phyloP scores from a whole-genome alignment of 768 basidiomycete genomes.

The Sporobolomyces roseus region DNA sequence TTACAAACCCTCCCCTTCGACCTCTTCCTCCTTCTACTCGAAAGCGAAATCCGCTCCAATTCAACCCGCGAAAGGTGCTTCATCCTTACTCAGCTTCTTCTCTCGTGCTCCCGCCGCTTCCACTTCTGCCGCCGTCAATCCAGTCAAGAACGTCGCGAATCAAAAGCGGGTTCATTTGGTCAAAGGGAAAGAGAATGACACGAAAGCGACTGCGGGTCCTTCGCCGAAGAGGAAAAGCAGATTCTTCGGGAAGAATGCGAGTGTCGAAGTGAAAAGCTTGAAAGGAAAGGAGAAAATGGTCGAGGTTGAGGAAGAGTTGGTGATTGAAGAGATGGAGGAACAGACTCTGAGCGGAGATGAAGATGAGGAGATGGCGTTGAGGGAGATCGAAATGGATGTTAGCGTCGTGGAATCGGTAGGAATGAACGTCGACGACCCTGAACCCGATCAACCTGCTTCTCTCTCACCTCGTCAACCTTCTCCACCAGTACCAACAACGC shows the following conservation, averaged over 20 bases:
- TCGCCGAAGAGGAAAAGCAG: constrained; percentile 24
- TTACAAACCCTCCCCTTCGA: neutral
- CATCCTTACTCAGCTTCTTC: constrained; percentile 33
- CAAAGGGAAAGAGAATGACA: constrained; percentile 19
- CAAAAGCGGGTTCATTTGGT: constrained; percentile 1
- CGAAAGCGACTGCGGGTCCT: neutral
- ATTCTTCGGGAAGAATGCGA: constrained; percentile 23
- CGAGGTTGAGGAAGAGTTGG: neutral
- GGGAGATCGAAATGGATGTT: constrained; percentile 19
- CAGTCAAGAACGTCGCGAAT: constrained; percentile 4
- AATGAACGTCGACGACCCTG: no score
- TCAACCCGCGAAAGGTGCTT: constrained; percentile 23
- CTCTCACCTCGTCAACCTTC: no score
- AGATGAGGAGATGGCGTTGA: constrained; percentile 19
- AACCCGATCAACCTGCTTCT: no score
- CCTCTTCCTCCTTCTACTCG: neutral
- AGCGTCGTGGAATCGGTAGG: neutral
- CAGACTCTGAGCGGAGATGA: constrained; percentile 5
- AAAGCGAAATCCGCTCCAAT: neutral
- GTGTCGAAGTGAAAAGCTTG: neutral
- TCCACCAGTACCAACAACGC: no score
- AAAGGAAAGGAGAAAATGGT: neutral
- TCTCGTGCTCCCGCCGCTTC: neutral
- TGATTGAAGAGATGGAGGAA: neutral
- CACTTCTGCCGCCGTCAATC: neutral